Evolutionary conservation across 2,329 filamentous ascomycete species (phyloP).

Genomic region (Lecanicillium sp.): DNA sequence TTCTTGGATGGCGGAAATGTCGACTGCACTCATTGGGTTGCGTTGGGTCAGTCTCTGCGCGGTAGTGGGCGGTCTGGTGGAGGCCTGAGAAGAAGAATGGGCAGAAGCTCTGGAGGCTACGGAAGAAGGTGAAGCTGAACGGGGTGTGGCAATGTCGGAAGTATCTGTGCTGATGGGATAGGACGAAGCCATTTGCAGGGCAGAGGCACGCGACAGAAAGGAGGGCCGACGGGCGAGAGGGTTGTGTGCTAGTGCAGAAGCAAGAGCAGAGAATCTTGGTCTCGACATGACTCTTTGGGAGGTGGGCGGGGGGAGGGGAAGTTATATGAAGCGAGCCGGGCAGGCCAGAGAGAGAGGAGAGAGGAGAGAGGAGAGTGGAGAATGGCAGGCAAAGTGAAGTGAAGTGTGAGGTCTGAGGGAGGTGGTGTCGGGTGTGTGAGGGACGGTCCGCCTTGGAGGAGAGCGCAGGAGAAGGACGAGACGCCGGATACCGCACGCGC

Average conservation of each 20-base stretch:
- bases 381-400: not conserved
- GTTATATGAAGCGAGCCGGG: conserved; percentile 13
- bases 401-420: not conserved
- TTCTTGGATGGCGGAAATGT: conserved; percentile 52
- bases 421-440: not conserved
- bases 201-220: conserved; percentile 9
- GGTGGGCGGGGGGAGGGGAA: not conserved
- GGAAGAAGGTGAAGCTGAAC: conserved; percentile 45
- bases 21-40: conserved; percentile 52
- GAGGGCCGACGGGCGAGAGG: conserved; percentile 17
- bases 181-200: conserved; percentile 21
- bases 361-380: conserved; percentile 8
- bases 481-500: conserved; percentile 4
- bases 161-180: conserved; percentile 36
- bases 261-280: conserved; percentile 13
- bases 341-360: no score
- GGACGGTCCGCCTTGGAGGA: conserved; percentile 12
- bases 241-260: conserved; percentile 7
- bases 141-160: conserved; percentile 49
- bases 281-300: conserved; percentile 7
- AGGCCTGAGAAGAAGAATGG: conserved; percentile 44
- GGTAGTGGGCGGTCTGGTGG: conserved; percentile 43
- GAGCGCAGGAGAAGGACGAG: not conserved
- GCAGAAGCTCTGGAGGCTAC: conserved; percentile 40
- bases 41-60: conserved; percentile 44